These are phyloP conservation scores for Trichosporon sp. DNA, from an alignment of 1,284 basidiomycete genomes.

Conservation along the genomic window DNA sequence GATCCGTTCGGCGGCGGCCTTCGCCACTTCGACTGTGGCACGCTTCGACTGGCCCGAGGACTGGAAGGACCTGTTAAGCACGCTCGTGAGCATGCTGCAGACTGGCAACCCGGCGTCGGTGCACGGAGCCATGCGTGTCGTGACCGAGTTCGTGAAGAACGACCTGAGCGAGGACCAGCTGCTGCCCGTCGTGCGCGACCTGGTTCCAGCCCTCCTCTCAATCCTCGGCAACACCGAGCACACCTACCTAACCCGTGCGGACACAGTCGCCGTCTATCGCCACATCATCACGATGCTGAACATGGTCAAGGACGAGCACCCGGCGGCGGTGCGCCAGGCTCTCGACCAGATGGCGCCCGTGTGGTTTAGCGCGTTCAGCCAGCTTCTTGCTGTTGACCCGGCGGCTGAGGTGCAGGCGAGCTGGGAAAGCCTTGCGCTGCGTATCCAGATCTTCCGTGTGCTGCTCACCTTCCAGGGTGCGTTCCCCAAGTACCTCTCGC, in stretches of 20 bases:
- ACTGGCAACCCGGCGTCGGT: conserved; percentile 67
- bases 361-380: conserved; percentile 82
- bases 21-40: conserved; percentile 75
- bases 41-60: conserved; percentile 91
- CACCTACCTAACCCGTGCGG: conserved; percentile 70
- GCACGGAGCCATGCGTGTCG: conserved; percentile 91
- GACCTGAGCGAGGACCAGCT: conserved; percentile 90
- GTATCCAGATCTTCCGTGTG: conserved; percentile 68
- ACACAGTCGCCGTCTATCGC: conserved; percentile 80
- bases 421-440: conserved; percentile 73
- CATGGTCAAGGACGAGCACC: conserved; percentile 91
- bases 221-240: conserved; percentile 76
- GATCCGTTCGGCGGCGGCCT: conserved; percentile 63
- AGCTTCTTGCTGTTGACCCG: conserved; percentile 65
- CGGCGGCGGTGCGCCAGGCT: conserved; percentile 77
- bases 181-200: conserved; percentile 73
- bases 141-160: conserved; percentile 84
- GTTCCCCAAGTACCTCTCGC: conserved; percentile 65
- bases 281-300: conserved; percentile 84
- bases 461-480: conserved; percentile 67
- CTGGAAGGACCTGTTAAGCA: conserved; percentile 72
- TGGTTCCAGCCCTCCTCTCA: conserved; percentile 76
- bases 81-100: conserved; percentile 68
- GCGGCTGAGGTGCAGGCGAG: conserved; percentile 59
- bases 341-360: conserved; percentile 72